Base-by-base conservation (phyloP, 2,329 filamentous ascomycete genomes). In the Talaromyces piceae region DNA sequence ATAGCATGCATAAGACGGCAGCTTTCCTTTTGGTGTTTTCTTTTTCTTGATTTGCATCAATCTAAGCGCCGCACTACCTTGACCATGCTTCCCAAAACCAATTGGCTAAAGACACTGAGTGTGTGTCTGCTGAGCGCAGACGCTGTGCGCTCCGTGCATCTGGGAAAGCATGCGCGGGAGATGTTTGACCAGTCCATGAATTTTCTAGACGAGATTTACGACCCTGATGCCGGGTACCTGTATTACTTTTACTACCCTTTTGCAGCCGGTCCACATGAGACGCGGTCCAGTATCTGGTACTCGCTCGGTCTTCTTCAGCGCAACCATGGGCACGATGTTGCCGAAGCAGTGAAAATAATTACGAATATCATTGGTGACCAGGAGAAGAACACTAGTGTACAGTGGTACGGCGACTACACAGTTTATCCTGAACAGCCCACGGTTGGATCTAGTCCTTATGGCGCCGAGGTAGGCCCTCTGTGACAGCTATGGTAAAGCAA, bases 221-320 rank as follows among this genome's bases (percentile, higher is more conserved):
- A 83, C 54, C 49, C 66, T 2, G 63, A 64, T 2, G 73, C 73
- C 5, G 76, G 75, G 0, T 82, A 82, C 52, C 62, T 82, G 4
- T 58, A 53, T 13, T 80, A 79, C 60, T 71, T 76, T 41, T 71
- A 77, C 33, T 52, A 44, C 18, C 50, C 50, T 23, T 23, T 52
- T 5, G 50, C 50, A 12, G 50, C 78, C 0, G 65, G 80, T 5
- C 69, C 73, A 2, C 79, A 83, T 53, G 78, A 81, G 41, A 83
- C 79, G 0, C 72, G 79, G 49, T 75, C 73, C 41, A 79, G 78
- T 0, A 72, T 72, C 0, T 83, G 81, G 80, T 83, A 83, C 61
- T 78, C 78, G 0, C 68, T 78, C 4, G 80, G 80, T 0, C 68
- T 84, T 3, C 63, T 83, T 20, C 77, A 78, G 12, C 70, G 80